Evolutionary conservation across 441 rosid species (phyloP).

Genomic region (Pelargonium australe): DNA sequence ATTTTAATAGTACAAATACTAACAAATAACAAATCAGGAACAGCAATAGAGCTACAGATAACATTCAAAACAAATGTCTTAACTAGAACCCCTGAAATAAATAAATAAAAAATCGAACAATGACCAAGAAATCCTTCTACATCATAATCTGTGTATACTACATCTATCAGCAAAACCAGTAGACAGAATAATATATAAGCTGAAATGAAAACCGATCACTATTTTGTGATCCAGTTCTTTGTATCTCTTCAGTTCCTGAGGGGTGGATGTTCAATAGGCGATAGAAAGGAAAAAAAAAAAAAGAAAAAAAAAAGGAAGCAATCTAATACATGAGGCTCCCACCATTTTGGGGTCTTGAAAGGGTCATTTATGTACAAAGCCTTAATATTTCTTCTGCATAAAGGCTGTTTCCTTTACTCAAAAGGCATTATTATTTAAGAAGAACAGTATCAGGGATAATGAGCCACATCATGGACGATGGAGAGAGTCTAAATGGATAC

Average conservation of each 20-base stretch:
- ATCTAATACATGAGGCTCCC: too few relatives aligned
- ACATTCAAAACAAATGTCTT: neutral
- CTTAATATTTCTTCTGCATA: too few relatives aligned
- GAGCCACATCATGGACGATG: slow-evolving; percentile 1
- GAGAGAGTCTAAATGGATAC: slow-evolving; percentile 29
- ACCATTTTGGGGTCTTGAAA: too few relatives aligned
- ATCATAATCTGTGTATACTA: neutral
- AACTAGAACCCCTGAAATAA: neutral
- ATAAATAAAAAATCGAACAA: neutral
- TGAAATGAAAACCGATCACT: slow-evolving; percentile 1
- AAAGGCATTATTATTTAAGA: too few relatives aligned
- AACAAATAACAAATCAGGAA: neutral
- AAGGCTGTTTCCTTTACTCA: too few relatives aligned
- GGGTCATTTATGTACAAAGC: too few relatives aligned
- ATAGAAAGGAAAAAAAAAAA: too few relatives aligned
- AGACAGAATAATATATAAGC: neutral
- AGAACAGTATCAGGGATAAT: slow-evolving; percentile 1
- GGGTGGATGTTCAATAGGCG: too few relatives aligned
- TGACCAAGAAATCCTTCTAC: neutral
- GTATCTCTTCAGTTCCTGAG: neutral
- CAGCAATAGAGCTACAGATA: slow-evolving; percentile 8
- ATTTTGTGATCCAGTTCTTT: neutral
- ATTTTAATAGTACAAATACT: neutral
- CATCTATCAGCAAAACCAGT: slow-evolving; percentile 4
- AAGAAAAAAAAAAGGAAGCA: too few relatives aligned